Evolutionary conservation across 208 protist species (phyloP).

Genomic region (Trypanosoma grayi): DNA sequence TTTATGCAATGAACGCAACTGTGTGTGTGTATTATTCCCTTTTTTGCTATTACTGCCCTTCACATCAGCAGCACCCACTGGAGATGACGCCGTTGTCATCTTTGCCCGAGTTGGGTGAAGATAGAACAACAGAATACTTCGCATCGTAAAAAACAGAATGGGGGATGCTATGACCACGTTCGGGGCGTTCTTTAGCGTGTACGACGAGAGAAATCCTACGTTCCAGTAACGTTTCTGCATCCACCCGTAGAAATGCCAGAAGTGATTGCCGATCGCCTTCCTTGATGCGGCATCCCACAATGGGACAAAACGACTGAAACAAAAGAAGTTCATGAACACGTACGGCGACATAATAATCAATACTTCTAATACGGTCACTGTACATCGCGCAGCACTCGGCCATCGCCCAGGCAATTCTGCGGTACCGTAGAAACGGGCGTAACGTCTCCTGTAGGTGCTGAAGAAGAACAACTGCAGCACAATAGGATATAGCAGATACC

Average conservation of each 20-base stretch:
- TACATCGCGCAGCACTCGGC: conserved; percentile 35
- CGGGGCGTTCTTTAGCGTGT: conserved; percentile 52
- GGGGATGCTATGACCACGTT: conserved; percentile 70
- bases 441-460: conserved; percentile 27
- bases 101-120: conserved; percentile 16
- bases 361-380: conserved; percentile 39
- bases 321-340: conserved; percentile 52
- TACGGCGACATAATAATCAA: conserved; percentile 46
- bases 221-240: conserved; percentile 82
- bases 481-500: conserved; percentile 64
- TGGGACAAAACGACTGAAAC: conserved; percentile 46
- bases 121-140: conserved; percentile 29
- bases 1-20: not conserved
- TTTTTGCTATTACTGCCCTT: not conserved
- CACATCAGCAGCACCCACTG: not conserved
- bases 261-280: conserved; percentile 26
- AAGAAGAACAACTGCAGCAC: conserved; percentile 48
- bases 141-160: conserved; percentile 30
- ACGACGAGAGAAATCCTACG: conserved; percentile 59
- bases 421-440: conserved; percentile 4
- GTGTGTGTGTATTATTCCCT: not conserved
- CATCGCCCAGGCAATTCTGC: conserved; percentile 19
- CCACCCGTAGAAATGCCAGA: conserved; percentile 62
- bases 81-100: not conserved
- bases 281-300: conserved; percentile 23